phyloP scores from a whole-genome alignment of 257 asterid genomes.

The Ligustrum vulgare region DNA sequence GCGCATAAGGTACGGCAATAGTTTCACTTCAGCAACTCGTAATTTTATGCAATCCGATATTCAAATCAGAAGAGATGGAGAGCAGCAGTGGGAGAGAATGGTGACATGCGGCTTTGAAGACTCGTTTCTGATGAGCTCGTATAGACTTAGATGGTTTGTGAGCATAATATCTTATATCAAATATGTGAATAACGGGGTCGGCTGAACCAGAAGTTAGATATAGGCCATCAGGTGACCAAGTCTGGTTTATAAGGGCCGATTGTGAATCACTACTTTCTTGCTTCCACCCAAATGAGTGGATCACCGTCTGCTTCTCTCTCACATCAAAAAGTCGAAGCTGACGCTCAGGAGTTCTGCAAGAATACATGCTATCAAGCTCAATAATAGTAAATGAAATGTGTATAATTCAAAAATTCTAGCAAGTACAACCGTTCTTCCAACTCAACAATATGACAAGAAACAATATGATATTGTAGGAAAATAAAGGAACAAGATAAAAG shows the following conservation, averaged over 20 bases:
- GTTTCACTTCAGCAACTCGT: conserved; percentile 5
- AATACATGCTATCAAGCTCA: neutral
- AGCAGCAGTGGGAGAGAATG: conserved; percentile 68
- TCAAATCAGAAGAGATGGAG: conserved; percentile 86
- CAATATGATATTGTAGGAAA: no score
- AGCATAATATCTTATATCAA: conserved; percentile 71
- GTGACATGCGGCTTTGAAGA: conserved; percentile 94
- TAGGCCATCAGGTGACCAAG: conserved; percentile 92
- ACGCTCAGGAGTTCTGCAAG: conserved; percentile 69
- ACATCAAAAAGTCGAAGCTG: conserved; percentile 80
- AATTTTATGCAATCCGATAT: conserved; percentile 73
- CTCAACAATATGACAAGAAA: neutral
- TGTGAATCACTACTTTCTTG: conserved; percentile 87
- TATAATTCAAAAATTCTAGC: neutral
- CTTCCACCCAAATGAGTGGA: conserved; percentile 82
- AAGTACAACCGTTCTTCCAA: neutral
- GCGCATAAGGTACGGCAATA: neutral
- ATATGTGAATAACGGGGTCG: conserved; percentile 79
- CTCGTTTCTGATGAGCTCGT: conserved; percentile 82
- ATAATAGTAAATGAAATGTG: neutral
- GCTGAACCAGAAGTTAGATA: conserved; percentile 82
- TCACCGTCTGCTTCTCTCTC: conserved; percentile 54
- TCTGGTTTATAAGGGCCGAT: conserved; percentile 85
- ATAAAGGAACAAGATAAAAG: neutral
- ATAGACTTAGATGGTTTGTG: conserved; percentile 71